Base-by-base conservation (phyloP, 352 stramenopile genomes). In the Pythium diclinum region DNA sequence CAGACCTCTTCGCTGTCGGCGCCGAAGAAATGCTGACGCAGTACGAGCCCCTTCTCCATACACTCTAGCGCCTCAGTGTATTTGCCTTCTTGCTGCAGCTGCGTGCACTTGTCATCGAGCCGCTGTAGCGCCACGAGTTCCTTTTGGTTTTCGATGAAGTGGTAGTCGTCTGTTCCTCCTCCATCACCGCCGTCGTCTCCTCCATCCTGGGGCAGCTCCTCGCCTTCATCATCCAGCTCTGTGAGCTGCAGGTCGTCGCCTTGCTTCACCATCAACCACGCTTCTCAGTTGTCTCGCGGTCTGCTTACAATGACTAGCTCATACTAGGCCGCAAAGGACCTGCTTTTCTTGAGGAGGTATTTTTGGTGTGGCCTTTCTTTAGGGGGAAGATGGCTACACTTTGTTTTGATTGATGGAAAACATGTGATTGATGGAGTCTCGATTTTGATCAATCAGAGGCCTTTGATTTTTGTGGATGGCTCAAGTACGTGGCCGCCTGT, bases 11-110 rank as follows among this genome's bases (percentile, higher is more conserved):
- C 79, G 33, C 89, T 97, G 25, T 96, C 91, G 21, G 83, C 80
- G 7, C 93, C 93, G 52, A 97, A 98, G 67, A 98, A 97, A 60
- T 97, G 91, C 76, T 98, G 92, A 9, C 93, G 75, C 53, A 98
- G 68, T 25, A 98, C 91, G 6, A 98, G 79, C 0, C 85, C 93
- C 44, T 95, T 92, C 65, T 98, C 93, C 91, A 98, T 97, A 75
- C 83, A 96, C 72, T 97, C 92, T 19, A 98, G 77, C 21, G 93
- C 92, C 51, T 98, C 87, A 2, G 93, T 87, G 74, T 97, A 98
- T 49, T 95, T 91, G 21, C 92, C 94, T 59, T 95, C 81, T 65
- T 96, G 80, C 68, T 98, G 92, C n/a, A 97, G 76, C 48, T 90
- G 77, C 25, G 81, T 92, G 62, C 83, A 96, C 44, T 92, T 95